Conservation (phyloP, 129 eudicot genomes). For the Arctium lappa region DNA sequence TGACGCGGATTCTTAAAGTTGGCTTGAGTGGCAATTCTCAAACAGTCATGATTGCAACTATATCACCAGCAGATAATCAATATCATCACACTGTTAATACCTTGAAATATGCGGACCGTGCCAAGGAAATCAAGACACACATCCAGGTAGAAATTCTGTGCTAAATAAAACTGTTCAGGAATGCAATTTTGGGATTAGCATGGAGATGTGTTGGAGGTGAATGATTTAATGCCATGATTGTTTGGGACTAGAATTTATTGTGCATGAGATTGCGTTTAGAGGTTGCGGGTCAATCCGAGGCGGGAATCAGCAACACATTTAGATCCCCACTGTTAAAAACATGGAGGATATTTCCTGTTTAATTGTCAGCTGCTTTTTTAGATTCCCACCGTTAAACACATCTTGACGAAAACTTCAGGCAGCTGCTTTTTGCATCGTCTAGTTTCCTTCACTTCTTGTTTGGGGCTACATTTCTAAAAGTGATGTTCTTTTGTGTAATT, state of each 20-base stretch:
- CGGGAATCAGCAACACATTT: background rate
- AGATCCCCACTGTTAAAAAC: background rate
- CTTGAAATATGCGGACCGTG: constrained; percentile 90
- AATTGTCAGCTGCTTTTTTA: background rate
- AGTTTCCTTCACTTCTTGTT: background rate
- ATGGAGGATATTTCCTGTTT: background rate
- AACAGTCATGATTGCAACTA: constrained; percentile 89
- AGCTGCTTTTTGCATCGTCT: background rate
- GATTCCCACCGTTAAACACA: background rate
- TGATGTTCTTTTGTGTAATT: background rate
- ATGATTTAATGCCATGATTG: background rate
- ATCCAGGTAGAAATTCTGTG: constrained; percentile 58
- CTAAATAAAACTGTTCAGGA: background rate
- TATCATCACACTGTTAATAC: constrained; percentile 93
- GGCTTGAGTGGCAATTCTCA: constrained; percentile 96
- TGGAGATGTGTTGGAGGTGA: background rate
- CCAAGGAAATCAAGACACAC: constrained; percentile 94
- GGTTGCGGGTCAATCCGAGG: background rate
- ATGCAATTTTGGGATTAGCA: constrained; percentile 1
- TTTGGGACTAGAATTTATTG: background rate
- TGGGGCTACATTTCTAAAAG: background rate
- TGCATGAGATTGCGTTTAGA: too few relatives aligned
- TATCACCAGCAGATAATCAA: constrained; percentile 86
- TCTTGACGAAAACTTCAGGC: background rate
- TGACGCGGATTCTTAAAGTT: constrained; percentile 96